Evolutionary conservation across 2,329 filamentous ascomycete genomes (phyloP), one percentile per base, ranked within the genome.

Genomic region (Emmonsiellopsis sp.): DNA sequence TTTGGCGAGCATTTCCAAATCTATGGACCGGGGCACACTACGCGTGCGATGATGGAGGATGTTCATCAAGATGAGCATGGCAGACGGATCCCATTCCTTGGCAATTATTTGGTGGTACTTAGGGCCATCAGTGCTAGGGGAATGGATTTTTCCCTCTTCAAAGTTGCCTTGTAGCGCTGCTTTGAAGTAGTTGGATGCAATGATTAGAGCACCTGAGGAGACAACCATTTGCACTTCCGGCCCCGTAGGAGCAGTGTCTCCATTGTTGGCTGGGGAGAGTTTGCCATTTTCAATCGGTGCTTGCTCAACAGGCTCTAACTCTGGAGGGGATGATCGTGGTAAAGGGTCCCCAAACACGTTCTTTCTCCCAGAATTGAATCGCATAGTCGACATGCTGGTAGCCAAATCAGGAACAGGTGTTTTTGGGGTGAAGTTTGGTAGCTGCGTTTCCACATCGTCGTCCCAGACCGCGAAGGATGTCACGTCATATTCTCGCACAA

Each of bases 1-100:
- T 20, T 63, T 50, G 0, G 40, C 15, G 5, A 62, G 40, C 32
- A 44, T 41, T 7, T 58, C 50, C 15, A 60, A 9, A 4, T 11
- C 20, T 1, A 52, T 15, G 4, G 2, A 20, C 30, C 49, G 32
- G 0, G 54, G 54, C 0, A 55, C 44, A 8, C 26, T 7, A 11
- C 34, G 35, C 11, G 54, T 51, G 11, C 30, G 47, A 2, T 44
- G 43, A 41, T 55, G 54, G 38, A 55, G 50, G 20, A 52, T 49
- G 13, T 49, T 48, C 50, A 55, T 44, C 2, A 55, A 45, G 10
- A 55, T 55, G 16, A 55, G 30, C 30, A 53, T 45, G 8, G 47
- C 5, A 11, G 37, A 35, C 1, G 44, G 20, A 11, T 50, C 15
- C 26, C 20, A 26, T 26, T 46, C 47, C 6, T 51, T 42, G 16